These are phyloP conservation scores for Cunninghamia lanceolata DNA, from an alignment of 75 land plant genomes.

Conservation along the genomic window DNA sequence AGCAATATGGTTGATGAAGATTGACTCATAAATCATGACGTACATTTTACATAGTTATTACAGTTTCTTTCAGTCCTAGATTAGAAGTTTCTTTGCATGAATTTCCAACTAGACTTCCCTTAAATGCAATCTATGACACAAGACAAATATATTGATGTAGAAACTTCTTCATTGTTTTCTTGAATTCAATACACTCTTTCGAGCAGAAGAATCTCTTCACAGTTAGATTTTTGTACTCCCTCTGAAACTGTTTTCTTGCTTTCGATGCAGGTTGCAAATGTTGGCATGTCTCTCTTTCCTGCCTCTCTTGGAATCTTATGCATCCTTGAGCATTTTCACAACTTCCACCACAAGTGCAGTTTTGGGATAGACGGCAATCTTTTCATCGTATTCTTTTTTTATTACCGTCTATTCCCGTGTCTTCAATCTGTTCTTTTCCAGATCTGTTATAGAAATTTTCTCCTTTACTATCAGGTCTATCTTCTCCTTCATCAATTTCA, in stretches of 20 bases:
- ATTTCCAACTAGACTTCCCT: background rate
- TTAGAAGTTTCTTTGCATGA: background rate
- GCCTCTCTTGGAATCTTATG: background rate
- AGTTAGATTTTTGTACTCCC: background rate
- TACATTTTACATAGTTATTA: background rate
- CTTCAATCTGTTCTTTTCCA: background rate
- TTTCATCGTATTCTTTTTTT: background rate
- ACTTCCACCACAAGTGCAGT: background rate
- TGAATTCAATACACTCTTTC: background rate
- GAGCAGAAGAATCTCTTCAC: background rate
- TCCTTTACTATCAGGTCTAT: background rate
- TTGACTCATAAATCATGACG: background rate
- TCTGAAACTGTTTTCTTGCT: too few relatives aligned
- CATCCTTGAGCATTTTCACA: background rate
- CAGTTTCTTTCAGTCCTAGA: background rate
- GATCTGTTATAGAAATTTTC: too few relatives aligned
- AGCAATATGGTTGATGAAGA: too few relatives aligned
- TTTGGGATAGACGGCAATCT: background rate
- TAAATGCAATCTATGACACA: background rate
- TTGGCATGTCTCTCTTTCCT: background rate
- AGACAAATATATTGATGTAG: background rate
- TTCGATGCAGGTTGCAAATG: too few relatives aligned
- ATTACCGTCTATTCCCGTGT: background rate
- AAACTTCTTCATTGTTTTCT: background rate
- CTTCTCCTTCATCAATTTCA: background rate